These are phyloP conservation scores for Globisporangium splendens DNA, from an alignment of 352 stramenopile species.

Conservation along the genomic window DNA sequence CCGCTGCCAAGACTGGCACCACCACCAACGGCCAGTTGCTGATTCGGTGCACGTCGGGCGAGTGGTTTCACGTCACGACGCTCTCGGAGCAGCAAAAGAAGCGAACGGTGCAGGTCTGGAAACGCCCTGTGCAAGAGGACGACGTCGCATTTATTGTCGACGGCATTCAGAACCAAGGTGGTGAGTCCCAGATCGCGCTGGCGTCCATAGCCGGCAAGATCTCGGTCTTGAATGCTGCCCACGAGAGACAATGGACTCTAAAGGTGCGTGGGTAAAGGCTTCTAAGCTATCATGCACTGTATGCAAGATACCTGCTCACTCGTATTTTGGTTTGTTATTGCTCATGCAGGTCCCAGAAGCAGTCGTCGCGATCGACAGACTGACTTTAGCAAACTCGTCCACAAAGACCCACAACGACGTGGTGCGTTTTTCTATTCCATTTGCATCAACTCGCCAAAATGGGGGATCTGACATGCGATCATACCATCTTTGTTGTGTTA, in stretches of 20 bases:
- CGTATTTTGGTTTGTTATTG: neutral
- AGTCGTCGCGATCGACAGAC: conserved; percentile 46
- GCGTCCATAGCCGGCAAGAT: conserved; percentile 37
- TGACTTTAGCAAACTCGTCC: conserved; percentile 8
- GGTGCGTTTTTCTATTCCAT: conserved; percentile 2
- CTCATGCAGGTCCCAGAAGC: conserved; percentile 41
- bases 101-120: conserved; percentile 30
- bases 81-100: conserved; percentile 17
- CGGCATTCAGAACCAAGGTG: conserved; percentile 19
- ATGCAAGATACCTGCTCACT: neutral
- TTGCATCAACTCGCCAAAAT: neutral
- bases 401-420: neutral
- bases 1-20: neutral
- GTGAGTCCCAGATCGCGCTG: conserved; percentile 24
- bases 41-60: conserved; percentile 47
- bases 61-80: conserved; percentile 38
- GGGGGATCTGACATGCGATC: neutral
- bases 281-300: neutral
- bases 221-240: conserved; percentile 29
- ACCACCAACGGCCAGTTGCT: conserved; percentile 24
- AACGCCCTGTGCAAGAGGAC: conserved; percentile 20
- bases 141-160: conserved; percentile 48
- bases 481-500: conserved; percentile 7
- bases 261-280: conserved; percentile 27
- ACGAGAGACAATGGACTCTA: conserved; percentile 41